Evolutionary conservation across 345 rosid genomes (phyloP).

Genomic region (Leavenworthia alabamica): DNA sequence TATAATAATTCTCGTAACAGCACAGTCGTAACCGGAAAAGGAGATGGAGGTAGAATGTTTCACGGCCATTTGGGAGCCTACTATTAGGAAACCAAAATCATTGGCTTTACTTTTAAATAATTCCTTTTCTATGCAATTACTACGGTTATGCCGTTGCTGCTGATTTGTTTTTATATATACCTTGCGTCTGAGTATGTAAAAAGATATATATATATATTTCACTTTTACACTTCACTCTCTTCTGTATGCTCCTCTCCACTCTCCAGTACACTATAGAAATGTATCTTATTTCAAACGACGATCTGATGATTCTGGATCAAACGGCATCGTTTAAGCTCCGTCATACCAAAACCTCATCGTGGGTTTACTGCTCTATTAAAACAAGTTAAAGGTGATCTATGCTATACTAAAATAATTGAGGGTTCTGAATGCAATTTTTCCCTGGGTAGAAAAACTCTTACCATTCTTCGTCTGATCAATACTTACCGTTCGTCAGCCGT

Average conservation of each 20-base stretch:
- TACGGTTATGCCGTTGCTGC: not conserved
- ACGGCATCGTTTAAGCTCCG: too few relatives aligned
- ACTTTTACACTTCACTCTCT: too few relatives aligned
- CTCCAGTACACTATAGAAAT: too few relatives aligned
- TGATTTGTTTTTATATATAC: not conserved
- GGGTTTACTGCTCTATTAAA: too few relatives aligned
- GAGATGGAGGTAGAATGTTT: not conserved
- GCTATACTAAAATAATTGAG: not conserved
- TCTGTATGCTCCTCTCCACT: too few relatives aligned
- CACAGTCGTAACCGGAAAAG: not conserved
- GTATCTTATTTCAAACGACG: too few relatives aligned
- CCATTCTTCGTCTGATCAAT: not conserved
- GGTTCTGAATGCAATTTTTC: not conserved
- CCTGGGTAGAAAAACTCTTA: not conserved
- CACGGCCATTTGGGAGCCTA: not conserved
- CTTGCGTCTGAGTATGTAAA: not conserved
- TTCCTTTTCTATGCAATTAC: too few relatives aligned
- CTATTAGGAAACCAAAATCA: too few relatives aligned
- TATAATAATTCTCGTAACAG: not conserved
- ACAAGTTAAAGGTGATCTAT: not conserved
- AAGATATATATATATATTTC: too few relatives aligned
- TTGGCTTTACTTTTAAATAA: too few relatives aligned
- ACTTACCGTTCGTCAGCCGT: not conserved
- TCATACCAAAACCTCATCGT: too few relatives aligned
- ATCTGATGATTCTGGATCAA: too few relatives aligned